phyloP scores from a whole-genome alignment of 225 moss, liverwort and hornwort species.

The Pleurozium schreberi region DNA sequence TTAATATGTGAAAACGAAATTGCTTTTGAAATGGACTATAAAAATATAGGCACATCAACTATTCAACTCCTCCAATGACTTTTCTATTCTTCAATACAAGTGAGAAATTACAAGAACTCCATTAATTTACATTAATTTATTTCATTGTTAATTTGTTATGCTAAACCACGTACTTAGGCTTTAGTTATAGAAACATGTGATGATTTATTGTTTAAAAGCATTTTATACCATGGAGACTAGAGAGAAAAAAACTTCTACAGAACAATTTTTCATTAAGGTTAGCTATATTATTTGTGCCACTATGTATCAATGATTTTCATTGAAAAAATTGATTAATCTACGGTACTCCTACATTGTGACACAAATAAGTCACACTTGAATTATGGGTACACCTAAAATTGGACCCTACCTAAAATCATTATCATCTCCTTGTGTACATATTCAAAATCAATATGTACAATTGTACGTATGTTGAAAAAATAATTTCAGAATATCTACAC shows the following conservation, averaged over 20 bases:
- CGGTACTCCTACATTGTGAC: not conserved
- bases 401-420: rapidly evolving
- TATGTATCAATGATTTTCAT: not conserved
- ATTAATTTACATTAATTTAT: not conserved
- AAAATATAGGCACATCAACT: too few relatives aligned
- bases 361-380: not conserved
- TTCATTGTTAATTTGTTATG: too few relatives aligned
- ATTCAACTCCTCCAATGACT: too few relatives aligned
- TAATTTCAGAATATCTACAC: not conserved
- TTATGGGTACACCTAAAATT: not conserved
- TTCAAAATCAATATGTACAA: not conserved
- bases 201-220: not conserved
- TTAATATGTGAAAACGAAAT: too few relatives aligned
- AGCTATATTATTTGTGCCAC: not conserved
- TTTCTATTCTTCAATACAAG: too few relatives aligned
- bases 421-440: not conserved
- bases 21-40: too few relatives aligned
- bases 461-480: not conserved
- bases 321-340: not conserved
- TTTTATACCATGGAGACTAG: not conserved
- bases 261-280: not conserved
- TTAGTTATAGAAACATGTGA: not conserved
- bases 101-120: not conserved
- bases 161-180: not conserved
- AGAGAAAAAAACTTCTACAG: not conserved